Evolutionary conservation across 1,139 yeast species (phyloP), one percentile per base, ranked within the genome.

Genomic region (Pichia sp.): DNA sequence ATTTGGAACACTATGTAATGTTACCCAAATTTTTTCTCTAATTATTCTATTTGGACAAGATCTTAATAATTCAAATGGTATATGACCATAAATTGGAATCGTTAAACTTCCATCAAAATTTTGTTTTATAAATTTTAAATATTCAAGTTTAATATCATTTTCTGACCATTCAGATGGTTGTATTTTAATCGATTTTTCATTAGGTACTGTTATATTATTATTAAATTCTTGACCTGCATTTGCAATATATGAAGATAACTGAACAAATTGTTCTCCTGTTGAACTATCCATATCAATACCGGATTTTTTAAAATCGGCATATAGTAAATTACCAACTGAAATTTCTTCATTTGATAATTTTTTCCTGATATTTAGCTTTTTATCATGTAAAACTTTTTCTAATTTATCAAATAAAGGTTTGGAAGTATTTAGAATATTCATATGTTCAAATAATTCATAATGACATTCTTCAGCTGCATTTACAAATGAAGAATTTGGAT

Each of bases 381-480:
- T 62, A 12, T 43, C 40, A 26, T 40, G 39, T 48, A 90, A 64
- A 1, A 85, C 82, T 16, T 64, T 63, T 30, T 74, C 73, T 39
- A 92, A 70, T 44, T 75, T 78, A 37, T 68, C 64, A 58, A 82
- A 87, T 36, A 92, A 69, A 38, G 78, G 84, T 16, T 82, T 86
- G 49, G 87, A 84, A 6, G 97, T 92, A 62, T 92, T 92, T 41
- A 92, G 70, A 49, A 84, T 78, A 63, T 89, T 92, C 99, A 92
- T 94, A 63, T 83, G 90, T 51, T 89, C 96, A 64, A 83, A 92
- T 84, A 92, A 78, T 52, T 80, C 71, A 56, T 87, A 95, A 59
- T 92, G 97, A 29, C 95, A 84, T 43, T 76, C 74, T 58, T 92
- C 96, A 1, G 98, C 96, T 2, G 92, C 94, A 39, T 71, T 72